These are phyloP conservation scores for Cryptococcus hybrid DNA, from an alignment of 1,284 basidiomycete species.

Conservation along the genomic window DNA sequence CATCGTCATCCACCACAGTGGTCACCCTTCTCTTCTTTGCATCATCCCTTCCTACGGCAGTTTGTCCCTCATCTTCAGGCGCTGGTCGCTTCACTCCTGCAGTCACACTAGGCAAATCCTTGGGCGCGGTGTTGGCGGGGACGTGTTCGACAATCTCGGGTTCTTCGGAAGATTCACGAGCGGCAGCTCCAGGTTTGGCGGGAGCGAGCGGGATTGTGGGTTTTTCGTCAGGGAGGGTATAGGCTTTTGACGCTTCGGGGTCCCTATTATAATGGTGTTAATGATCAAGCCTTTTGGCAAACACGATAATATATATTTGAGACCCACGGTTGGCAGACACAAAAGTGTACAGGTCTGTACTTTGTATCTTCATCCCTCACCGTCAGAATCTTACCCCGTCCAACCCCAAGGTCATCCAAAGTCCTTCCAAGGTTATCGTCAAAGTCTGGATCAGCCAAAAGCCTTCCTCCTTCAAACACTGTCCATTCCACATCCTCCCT, in stretches of 20 bases:
- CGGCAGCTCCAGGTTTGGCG: not conserved
- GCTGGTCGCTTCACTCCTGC: constrained; percentile 22
- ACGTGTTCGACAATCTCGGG: constrained; percentile 7
- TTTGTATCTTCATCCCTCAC: constrained; percentile 72
- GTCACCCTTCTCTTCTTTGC: constrained; percentile 15
- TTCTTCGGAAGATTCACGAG: constrained; percentile 14
- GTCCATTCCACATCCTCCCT: constrained; percentile 60
- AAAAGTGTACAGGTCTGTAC: constrained; percentile 69
- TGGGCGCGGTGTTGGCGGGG: constrained; percentile 1
- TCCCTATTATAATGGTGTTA: constrained; percentile 4
- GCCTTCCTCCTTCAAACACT: constrained; percentile 74
- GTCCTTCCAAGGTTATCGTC: constrained; percentile 45
- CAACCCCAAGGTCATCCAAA: constrained; percentile 42
- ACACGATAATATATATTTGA: not conserved
- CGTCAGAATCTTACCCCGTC: constrained; percentile 66
- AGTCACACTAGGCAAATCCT: constrained; percentile 7
- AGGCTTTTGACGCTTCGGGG: constrained; percentile 4
- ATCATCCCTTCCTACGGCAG: constrained; percentile 1
- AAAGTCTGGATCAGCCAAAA: constrained; percentile 48
- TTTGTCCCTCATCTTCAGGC: constrained; percentile 10
- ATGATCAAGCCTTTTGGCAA: too few species aligned
- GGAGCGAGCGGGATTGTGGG: constrained; percentile 13
- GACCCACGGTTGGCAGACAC: constrained; percentile 67
- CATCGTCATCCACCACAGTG: constrained; percentile 16
- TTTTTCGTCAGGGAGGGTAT: constrained; percentile 11